Conservation (phyloP, 176 grass and related monocot species). For the Urochloa ruziziensis region DNA sequence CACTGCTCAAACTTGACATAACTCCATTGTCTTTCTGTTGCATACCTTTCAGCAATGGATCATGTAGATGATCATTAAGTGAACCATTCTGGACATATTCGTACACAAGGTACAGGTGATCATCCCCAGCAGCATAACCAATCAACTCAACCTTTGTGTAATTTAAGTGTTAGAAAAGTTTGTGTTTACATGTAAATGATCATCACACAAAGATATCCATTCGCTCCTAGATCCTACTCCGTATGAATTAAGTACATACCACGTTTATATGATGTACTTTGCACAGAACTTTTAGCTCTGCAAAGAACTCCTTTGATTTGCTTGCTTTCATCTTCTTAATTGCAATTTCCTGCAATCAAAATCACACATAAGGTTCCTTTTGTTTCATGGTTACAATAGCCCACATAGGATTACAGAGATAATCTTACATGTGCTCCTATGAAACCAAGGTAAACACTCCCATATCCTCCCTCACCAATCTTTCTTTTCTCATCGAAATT, state of each 20-base stretch:
- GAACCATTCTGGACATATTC: constrained; percentile 81
- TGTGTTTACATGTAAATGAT: not conserved
- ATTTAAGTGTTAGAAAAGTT: not conserved
- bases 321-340: constrained; percentile 77
- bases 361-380: not conserved
- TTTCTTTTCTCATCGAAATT: constrained; percentile 60
- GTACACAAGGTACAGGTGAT: constrained; percentile 65
- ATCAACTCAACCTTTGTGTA: constrained; percentile 69
- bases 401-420: not conserved
- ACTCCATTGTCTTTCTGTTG: not conserved
- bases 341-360: constrained; percentile 51
- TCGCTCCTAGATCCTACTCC: not conserved
- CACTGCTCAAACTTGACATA: not conserved
- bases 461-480: constrained; percentile 76
- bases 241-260: constrained; percentile 31
- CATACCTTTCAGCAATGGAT: constrained; percentile 68
- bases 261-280: constrained; percentile 82
- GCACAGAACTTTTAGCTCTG: constrained; percentile 71
- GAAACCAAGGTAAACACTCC: constrained; percentile 65
- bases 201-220: not conserved
- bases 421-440: constrained; percentile 48
- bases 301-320: constrained; percentile 77
- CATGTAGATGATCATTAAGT: constrained; percentile 70
- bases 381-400: constrained; percentile 14
- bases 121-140: constrained; percentile 64